Evolutionary conservation across 176 grass and related monocot species (phyloP), one percentile per base, ranked within the genome.

Genomic region (Zizania latifolia): DNA sequence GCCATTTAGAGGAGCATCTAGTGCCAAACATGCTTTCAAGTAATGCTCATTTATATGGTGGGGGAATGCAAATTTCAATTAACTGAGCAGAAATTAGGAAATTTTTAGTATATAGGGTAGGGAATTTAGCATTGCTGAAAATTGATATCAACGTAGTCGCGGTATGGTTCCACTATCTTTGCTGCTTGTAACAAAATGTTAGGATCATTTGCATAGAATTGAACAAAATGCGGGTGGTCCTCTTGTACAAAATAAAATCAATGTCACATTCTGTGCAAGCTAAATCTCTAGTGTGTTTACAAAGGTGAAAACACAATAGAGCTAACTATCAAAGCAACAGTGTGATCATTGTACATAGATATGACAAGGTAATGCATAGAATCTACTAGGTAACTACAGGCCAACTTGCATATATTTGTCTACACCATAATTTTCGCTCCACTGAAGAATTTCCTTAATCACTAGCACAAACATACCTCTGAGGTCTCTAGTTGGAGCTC

Each of bases 201-300:
- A 69, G 95, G 95, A 78, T 99, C 92, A 50, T 99, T 99, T 9
- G 95, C 95, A 87, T 92, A 99, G 38, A 99, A 99, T 77, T 99
- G 95, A 66, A 99, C 95, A 77, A 99, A 92, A 56, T 94, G 89
- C 0, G 95, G 95, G 0, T 86, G 89, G 71, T 99, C 95, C 72
- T 92, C 91, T 89, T 99, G 84, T 41, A 82, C n/a, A 56, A 83
- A 67, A 34, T 19, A 24, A 6, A 78, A 70, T 24, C 6, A 40
- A 65, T 16, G 41, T 71, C 40, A 78, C 4, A 48, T 43, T 30
- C 31, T 15, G 24, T 30, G 29, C 12, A 30, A 70, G 16, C 5
- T 4, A 58, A 80, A 36, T 40, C 3, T 31, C 14, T 10, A 33
- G 21, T 62, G 9, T 3, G 50, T 27, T n/a, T 12, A 62, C n/a